Evolutionary conservation across 805 yeast species (phyloP).

Genomic region (Pichia pseudocactophila): DNA sequence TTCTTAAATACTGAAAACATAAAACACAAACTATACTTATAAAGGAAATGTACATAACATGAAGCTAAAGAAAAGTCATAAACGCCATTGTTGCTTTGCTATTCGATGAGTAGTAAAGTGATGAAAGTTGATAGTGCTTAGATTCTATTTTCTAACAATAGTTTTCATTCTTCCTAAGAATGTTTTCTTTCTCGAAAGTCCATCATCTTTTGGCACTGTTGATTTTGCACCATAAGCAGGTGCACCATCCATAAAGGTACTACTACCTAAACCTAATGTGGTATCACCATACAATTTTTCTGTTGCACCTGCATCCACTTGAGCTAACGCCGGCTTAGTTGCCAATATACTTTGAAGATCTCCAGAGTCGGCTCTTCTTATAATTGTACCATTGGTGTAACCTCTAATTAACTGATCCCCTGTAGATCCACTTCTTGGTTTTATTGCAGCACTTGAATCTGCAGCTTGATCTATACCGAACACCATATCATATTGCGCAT

Average conservation of each 20-base stretch:
- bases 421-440: conserved; percentile 3
- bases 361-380: conserved; percentile 22
- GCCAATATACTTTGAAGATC: conserved; percentile 17
- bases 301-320: conserved; percentile 56
- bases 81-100: too few species aligned
- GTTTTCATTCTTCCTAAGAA: conserved; percentile 81
- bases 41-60: not conserved
- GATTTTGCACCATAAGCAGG: conserved; percentile 49
- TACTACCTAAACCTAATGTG: conserved; percentile 82
- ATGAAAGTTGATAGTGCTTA: not conserved
- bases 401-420: conserved; percentile 3
- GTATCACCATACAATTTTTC: conserved; percentile 72
- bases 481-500: conserved; percentile 61
- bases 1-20: too few species aligned
- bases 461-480: conserved; percentile 54
- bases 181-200: conserved; percentile 72
- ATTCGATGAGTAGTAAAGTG: too few species aligned
- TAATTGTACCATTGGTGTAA: conserved; percentile 26
- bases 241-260: conserved; percentile 92
- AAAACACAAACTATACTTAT: not conserved
- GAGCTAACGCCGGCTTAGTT: conserved; percentile 43
- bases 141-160: conserved; percentile 30
- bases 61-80: not conserved
- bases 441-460: conserved; percentile 26
- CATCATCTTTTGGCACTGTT: conserved; percentile 35